Percentiles rank a stretch among this genome's conserved stretches.
phyloP scores from a whole-genome alignment of 441 rosid genomes.

The Aquilaria agallochum region DNA sequence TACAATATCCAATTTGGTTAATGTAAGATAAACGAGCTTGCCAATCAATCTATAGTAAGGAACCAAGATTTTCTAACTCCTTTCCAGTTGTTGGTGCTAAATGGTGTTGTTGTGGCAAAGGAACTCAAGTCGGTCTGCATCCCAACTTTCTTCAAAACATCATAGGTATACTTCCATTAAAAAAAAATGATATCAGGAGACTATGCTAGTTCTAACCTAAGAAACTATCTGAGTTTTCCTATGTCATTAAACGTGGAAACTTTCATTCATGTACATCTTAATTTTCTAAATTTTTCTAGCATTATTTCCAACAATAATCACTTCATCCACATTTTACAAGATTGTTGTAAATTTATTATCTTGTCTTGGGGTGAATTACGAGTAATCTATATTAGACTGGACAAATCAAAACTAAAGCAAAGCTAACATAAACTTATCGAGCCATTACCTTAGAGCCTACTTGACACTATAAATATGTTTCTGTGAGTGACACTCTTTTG shows the following conservation, averaged over 20 bases:
- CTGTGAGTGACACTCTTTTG: neutral
- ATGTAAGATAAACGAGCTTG: neutral
- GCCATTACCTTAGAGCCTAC: no score
- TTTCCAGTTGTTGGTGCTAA: neutral
- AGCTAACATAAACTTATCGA: neutral
- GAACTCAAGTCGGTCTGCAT: neutral
- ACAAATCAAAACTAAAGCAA: neutral
- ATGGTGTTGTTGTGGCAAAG: neutral
- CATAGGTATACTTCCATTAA: neutral
- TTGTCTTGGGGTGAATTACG: neutral
- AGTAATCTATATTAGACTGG: neutral
- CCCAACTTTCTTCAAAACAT: neutral
- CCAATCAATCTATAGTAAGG: neutral
- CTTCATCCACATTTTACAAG: slow-evolving; percentile 9
- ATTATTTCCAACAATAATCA: neutral
- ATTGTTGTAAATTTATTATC: neutral
- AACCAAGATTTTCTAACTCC: neutral
- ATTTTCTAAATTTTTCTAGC: neutral
- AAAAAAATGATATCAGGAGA: neutral
- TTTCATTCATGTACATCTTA: neutral
- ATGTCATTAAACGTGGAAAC: neutral
- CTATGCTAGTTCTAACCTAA: neutral
- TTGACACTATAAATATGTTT: slow-evolving; percentile 7
- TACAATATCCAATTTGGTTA: neutral
- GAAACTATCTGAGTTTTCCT: no score